Evolutionary conservation across 257 asterid species (phyloP), one percentile per base, ranked within the genome.

Genomic region (Coffea canephora): DNA sequence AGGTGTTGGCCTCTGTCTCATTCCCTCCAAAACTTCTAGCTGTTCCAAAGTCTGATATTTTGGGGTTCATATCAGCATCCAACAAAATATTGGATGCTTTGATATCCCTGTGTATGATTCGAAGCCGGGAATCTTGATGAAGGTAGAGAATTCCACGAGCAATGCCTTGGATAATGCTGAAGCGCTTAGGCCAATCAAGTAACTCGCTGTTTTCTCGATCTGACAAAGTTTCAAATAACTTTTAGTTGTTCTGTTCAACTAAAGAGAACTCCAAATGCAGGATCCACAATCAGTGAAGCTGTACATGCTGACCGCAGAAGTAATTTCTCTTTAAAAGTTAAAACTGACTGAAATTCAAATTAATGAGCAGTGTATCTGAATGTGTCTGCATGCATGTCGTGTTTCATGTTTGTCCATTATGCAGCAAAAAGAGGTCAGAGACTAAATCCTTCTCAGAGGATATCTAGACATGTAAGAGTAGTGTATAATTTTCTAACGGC

Each of bases 31-130:
- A 84, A 64, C 78, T 82, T 81, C 85, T 85, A 3, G 92, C 93
- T n/a, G 86, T 73, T 21, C 96, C 91, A 65, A 89, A 91, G 62
- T 91, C 90, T 21, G 93, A 89, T 77, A 88, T 91, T 82, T 88
- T 91, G 0, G 96, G 93, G 71, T 85, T 84, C 84, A 87, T 79
- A 6, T 84, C 83, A 5, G 48, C 55, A 73, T 89, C 93, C n/a
- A 91, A 85, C 54, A 91, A 80, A 34, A 89, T 83, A 36, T 89
- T 89, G 89, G 93, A 86, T 0, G 90, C 81, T 82, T 89, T 91
- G 45, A 89, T 86, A 78, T 89, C 93, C 77, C 91, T 55, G 41
- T 86, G 90, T 77, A 89, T 88, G 21, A 88, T 77, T 74, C 87
- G 73, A 34, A 89, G 79, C 19, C 83, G 84, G 0, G 93, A 89